Evolutionary conservation across 2,329 filamentous ascomycete species (phyloP), one percentile per base, ranked within the genome.

Genomic region (Fusarium denticulatum): DNA sequence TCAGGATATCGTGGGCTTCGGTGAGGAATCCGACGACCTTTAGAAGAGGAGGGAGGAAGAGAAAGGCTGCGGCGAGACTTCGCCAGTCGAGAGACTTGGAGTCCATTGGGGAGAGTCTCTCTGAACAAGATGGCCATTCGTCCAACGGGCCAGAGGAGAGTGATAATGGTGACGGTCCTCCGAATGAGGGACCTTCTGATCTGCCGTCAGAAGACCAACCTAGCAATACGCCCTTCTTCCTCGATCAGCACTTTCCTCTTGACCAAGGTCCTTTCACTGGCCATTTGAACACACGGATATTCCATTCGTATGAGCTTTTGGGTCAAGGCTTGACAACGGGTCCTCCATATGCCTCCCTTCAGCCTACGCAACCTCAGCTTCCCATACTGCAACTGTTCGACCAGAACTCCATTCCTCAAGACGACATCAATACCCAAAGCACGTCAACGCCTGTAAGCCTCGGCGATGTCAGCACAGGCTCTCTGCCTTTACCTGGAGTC

Each of bases 11-110:
- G 1, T 78, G 76, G 76, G 76, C 72, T 7, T 76, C 76, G 7
- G 76, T 78, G 46, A 75, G 76, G 16, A 76, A 64, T 5, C 76
- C 76, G 1, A 61, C 74, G 4, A 78, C 76, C 4, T 78, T 74
- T 10, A 60, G 65, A 13, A 64, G 37, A 4, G 50, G 69, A 5
- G n/a, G 63, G 0, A 67, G 49, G 28, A 65, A 68, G 13, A 72
- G 56, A n/a, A 55, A 60, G 16, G 65, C 64, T 1, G 40, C 63
- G 7, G 56, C 43, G 18, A 43, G 60, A 24, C 57, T 62, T n/a
- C 45, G 47, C 20, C 62, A 58, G 13, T 46, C 64, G 3, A 63
- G 58, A 10, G 37, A 67, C 8, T 10, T 64, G 24, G 53, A 32
- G 3, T 22, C 60, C 1, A 39, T 60, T 45, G 64, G 46, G 5